Evolutionary conservation across 2,329 filamentous ascomycete genomes (phyloP).

Genomic region (Westerdykella ornata): DNA sequence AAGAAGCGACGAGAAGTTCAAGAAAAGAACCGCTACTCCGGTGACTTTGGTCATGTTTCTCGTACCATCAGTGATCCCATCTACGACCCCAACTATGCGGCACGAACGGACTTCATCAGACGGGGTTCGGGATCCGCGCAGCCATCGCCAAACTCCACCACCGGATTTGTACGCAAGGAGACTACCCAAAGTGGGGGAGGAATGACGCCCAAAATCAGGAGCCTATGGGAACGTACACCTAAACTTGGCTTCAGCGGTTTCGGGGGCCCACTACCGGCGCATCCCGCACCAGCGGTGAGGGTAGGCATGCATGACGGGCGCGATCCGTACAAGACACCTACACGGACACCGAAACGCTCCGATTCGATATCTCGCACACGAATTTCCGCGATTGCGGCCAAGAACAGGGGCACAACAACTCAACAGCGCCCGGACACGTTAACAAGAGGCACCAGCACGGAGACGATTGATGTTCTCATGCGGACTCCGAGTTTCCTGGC

Average conservation of each 20-base stretch:
- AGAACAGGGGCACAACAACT: neutral
- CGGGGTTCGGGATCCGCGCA: constrained; percentile 22
- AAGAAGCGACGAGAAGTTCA: constrained; percentile 28
- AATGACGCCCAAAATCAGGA: constrained; percentile 30
- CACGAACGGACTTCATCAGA: constrained; percentile 35
- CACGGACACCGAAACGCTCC: neutral
- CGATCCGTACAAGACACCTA: neutral
- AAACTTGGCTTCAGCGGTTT: constrained; percentile 27
- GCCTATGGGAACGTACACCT: constrained; percentile 32
- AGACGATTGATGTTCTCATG: constrained; percentile 43
- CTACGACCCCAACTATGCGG: constrained; percentile 32
- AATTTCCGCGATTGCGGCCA: constrained; percentile 7
- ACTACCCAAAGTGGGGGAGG: constrained; percentile 18
- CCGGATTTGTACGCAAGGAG: constrained; percentile 17
- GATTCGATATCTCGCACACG: neutral
- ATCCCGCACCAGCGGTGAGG: neutral
- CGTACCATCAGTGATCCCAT: constrained; percentile 37
- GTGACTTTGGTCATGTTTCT: constrained; percentile 35
- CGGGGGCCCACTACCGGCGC: constrained; percentile 12
- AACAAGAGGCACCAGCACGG: constrained; percentile 32
- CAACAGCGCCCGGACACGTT: constrained; percentile 5
- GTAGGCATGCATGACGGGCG: neutral
- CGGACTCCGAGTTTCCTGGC: constrained; percentile 32
- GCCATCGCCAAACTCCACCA: constrained; percentile 21
- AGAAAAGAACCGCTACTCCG: constrained; percentile 29